phyloP scores from a whole-genome alignment of 2,329 filamentous ascomycete genomes.

The Aspergillus pseudoterreus region DNA sequence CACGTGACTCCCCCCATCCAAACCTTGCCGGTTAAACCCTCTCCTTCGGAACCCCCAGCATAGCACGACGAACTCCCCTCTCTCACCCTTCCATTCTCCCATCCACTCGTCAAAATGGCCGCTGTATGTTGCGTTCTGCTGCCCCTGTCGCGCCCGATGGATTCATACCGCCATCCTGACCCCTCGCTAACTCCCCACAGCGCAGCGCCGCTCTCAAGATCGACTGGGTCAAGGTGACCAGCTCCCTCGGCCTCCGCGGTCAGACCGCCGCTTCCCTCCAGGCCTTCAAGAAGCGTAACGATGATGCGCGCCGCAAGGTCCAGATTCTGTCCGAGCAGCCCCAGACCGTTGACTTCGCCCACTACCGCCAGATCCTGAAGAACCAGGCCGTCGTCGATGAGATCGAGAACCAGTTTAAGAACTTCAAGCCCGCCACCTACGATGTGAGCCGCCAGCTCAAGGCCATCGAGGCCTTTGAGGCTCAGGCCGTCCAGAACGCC shows the following conservation, averaged over 20 bases:
- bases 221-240: constrained; percentile 95
- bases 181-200: constrained; percentile 48
- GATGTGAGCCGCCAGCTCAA: constrained; percentile 92
- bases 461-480: constrained; percentile 97
- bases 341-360: constrained; percentile 83
- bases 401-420: constrained; percentile 91
- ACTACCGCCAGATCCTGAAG: constrained; percentile 91
- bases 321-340: constrained; percentile 77
- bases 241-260: constrained; percentile 92
- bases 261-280: constrained; percentile 88
- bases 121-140: constrained; percentile 30
- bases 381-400: constrained; percentile 94
- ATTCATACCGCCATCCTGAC: not conserved
- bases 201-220: constrained; percentile 98
- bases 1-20: constrained; percentile 33
- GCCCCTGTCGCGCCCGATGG: not conserved
- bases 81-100: constrained; percentile 24
- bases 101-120: constrained; percentile 39
- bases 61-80: constrained; percentile 33
- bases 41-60: constrained; percentile 30
- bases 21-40: constrained; percentile 39
- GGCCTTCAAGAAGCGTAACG: constrained; percentile 99
- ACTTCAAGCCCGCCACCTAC: constrained; percentile 90
- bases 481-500: constrained; percentile 93
- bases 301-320: constrained; percentile 94